These are phyloP conservation scores for Keithomyces neogunnii DNA, from an alignment of 2,329 filamentous ascomycete genomes.

Conservation along the genomic window DNA sequence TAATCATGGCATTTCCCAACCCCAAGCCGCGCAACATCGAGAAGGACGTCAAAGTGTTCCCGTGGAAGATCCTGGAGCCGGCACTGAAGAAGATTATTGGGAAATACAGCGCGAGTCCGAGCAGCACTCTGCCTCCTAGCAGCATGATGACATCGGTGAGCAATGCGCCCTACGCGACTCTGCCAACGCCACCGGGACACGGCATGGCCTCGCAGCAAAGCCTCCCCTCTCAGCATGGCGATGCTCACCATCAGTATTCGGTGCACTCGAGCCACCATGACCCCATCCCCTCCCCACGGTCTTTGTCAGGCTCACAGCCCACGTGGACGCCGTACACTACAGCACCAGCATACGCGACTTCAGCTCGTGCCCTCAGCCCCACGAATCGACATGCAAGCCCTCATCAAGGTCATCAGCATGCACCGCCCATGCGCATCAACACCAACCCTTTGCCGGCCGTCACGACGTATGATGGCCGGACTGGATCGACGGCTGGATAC, in stretches of 20 bases:
- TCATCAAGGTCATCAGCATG: conserved; percentile 19
- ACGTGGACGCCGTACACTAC: conserved; percentile 40
- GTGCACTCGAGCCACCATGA: conserved; percentile 38
- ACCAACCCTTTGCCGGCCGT: conserved; percentile 30
- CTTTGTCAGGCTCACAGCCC: conserved; percentile 37
- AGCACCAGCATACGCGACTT: conserved; percentile 23
- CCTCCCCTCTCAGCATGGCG: conserved; percentile 19
- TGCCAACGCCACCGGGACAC: conserved; percentile 38
- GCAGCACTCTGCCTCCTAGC: conserved; percentile 27
- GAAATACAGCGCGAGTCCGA: conserved; percentile 67
- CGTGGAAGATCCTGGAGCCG: conserved; percentile 80
- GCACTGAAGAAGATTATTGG: conserved; percentile 97
- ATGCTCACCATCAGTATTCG: conserved; percentile 29
- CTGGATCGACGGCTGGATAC: conserved; percentile 26
- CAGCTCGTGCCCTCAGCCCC: conserved; percentile 34
- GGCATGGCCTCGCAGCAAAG: conserved; percentile 21
- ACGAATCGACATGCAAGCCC: conserved; percentile 26
- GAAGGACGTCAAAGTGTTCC: conserved; percentile 98
- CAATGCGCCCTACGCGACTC: conserved; percentile 30
- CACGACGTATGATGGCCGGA: conserved; percentile 29
- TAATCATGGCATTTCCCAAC: conserved; percentile 95
- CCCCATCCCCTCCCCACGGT: conserved; percentile 43
- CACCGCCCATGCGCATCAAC: conserved; percentile 27
- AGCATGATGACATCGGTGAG: conserved; percentile 33
- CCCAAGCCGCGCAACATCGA: conserved; percentile 97